These are phyloP conservation scores for Waltergamsia citrina DNA, from an alignment of 2,329 filamentous ascomycete genomes.

Conservation along the genomic window DNA sequence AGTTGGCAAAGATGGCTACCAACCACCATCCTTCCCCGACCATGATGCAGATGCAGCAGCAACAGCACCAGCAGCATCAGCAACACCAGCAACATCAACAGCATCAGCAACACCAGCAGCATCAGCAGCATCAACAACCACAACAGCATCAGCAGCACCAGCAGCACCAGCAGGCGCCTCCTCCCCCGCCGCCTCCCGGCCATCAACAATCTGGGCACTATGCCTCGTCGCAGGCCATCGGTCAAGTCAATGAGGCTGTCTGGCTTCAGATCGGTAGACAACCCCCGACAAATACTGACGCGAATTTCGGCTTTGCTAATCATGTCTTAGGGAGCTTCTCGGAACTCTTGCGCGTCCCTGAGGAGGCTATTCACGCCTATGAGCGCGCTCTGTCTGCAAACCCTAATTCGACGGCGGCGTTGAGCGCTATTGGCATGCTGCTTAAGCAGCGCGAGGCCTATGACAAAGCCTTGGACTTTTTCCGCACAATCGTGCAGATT, in stretches of 20 bases:
- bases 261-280: slow-evolving; percentile 92
- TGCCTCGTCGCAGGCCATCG: slow-evolving; percentile 64
- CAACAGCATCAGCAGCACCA: slow-evolving; percentile 38
- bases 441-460: slow-evolving; percentile 89
- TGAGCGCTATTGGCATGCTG: slow-evolving; percentile 91
- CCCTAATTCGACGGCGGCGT: slow-evolving; percentile 76
- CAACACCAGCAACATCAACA: slow-evolving; percentile 55
- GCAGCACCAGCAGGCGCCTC: slow-evolving; percentile 49
- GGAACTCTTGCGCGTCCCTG: slow-evolving; percentile 78
- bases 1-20: slow-evolving; percentile 39
- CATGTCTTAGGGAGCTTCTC: slow-evolving; percentile 61
- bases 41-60: slow-evolving; percentile 58
- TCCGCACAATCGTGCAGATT: slow-evolving; percentile 83
- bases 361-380: slow-evolving; percentile 84
- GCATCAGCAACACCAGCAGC: slow-evolving; percentile 47
- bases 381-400: slow-evolving; percentile 86
- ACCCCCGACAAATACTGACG: not conserved
- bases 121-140: too few species aligned
- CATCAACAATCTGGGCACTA: slow-evolving; percentile 42
- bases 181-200: slow-evolving; percentile 24
- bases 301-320: slow-evolving; percentile 3
- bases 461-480: slow-evolving; percentile 84
- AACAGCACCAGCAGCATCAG: slow-evolving; percentile 50
- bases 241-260: slow-evolving; percentile 72
- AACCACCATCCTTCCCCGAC: slow-evolving; percentile 76